phyloP scores from a whole-genome alignment of 495 filamentous ascomycete species.

The Pyronema domesticum region DNA sequence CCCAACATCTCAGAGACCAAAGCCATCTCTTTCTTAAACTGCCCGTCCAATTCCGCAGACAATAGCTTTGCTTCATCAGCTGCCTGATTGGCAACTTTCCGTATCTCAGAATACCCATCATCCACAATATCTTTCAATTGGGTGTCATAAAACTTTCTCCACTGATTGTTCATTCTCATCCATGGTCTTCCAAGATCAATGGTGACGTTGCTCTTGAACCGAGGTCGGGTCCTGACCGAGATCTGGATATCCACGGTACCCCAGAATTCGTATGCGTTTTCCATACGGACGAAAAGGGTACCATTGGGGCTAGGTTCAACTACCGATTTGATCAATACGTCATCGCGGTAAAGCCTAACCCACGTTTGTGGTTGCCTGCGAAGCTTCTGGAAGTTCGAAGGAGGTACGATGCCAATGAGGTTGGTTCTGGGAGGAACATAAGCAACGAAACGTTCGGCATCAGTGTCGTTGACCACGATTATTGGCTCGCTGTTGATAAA shows the following conservation, averaged over 20 bases:
- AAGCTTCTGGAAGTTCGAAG: too few species aligned
- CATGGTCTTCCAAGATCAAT: conserved; percentile 47
- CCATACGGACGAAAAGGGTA: not conserved
- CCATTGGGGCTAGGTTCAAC: too few species aligned
- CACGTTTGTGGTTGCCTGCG: too few species aligned
- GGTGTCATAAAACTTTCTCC: conserved; percentile 27
- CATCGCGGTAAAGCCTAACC: too few species aligned
- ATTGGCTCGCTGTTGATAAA: too few species aligned
- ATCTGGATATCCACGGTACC: conserved; percentile 41
- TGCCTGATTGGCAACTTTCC: conserved; percentile 32
- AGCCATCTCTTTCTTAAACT: conserved; percentile 14
- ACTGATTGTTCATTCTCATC: conserved; percentile 38
- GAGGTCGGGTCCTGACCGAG: conserved; percentile 33
- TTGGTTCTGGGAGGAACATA: too few species aligned
- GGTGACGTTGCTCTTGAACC: conserved; percentile 35
- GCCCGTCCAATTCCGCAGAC: conserved; percentile 16
- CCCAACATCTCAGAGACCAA: conserved; percentile 3
- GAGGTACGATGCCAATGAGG: too few species aligned
- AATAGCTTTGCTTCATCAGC: conserved; percentile 26
- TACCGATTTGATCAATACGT: too few species aligned
- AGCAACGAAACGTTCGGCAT: too few species aligned
- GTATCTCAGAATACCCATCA: conserved; percentile 34
- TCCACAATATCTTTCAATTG: conserved; percentile 24
- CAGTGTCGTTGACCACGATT: too few species aligned
- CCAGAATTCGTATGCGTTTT: conserved; percentile 34